Conservation (phyloP, 805 yeast species). For the Kregervanrija pseudodelftensis region DNA sequence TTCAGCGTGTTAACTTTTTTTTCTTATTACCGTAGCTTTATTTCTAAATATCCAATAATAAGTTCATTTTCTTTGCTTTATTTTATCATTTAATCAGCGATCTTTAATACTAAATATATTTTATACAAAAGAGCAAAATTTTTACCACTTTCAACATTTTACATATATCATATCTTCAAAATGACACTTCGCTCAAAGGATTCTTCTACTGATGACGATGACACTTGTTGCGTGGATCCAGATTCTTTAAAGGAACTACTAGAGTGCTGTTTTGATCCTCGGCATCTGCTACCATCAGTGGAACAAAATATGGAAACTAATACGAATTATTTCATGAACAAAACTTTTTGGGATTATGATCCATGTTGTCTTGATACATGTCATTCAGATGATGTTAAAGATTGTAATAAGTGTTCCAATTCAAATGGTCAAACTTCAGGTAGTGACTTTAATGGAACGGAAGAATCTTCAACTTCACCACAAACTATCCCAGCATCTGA, state of each 20-base stretch:
- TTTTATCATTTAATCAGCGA: no score
- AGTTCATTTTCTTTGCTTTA: no score
- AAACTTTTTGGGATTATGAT: conserved; percentile 5
- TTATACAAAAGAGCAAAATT: no score
- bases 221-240: conserved; percentile 5
- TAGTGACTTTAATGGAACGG: not conserved
- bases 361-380: conserved; percentile 5
- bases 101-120: no score
- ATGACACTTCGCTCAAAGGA: no score
- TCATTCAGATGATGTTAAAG: not conserved
- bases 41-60: no score
- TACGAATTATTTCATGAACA: not conserved
- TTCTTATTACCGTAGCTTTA: no score
- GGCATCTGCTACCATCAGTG: conserved; percentile 3
- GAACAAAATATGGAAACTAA: not conserved
- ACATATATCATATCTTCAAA: no score
- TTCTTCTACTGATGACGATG: not conserved
- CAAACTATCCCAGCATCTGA: not conserved
- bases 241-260: conserved; percentile 8
- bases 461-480: not conserved
- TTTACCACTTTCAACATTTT: no score
- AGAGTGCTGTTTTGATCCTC: conserved; percentile 13
- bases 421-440: not conserved
- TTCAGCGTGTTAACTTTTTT: no score
- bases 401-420: not conserved